These are phyloP conservation scores for Porpolomopsis calyptriformis DNA, from an alignment of 768 basidiomycete species.

Conservation along the genomic window DNA sequence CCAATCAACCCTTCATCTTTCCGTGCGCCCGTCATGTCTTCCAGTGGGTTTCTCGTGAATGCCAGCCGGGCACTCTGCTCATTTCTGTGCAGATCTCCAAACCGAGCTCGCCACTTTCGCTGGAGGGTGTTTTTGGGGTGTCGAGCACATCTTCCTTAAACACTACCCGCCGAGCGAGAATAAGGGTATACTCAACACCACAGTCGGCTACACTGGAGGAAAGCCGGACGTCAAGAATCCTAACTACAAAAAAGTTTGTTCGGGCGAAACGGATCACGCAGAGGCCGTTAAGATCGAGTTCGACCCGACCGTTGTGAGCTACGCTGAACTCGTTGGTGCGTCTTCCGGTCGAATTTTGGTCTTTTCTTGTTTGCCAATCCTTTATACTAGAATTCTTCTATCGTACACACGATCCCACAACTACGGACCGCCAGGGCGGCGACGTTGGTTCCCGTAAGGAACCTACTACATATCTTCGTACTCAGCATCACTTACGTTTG, in stretches of 20 bases:
- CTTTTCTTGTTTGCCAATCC: no score
- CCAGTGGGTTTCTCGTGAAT: neutral
- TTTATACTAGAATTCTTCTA: slow-evolving; percentile 66
- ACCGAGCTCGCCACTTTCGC: slow-evolving; percentile 9
- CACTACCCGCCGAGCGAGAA: slow-evolving; percentile 59
- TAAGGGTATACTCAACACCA: slow-evolving; percentile 64
- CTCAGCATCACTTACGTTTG: neutral
- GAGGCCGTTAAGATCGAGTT: slow-evolving; percentile 84
- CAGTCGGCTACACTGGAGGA: slow-evolving; percentile 77
- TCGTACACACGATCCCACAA: slow-evolving; percentile 88
- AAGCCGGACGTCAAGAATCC: slow-evolving; percentile 44
- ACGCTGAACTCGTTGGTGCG: slow-evolving; percentile 66
- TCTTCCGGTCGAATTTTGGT: neutral
- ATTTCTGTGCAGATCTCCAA: neutral
- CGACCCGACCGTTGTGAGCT: slow-evolving; percentile 65
- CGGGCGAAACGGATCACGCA: slow-evolving; percentile 76
- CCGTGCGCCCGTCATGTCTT: neutral
- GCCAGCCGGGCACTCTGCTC: neutral
- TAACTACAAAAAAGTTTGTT: slow-evolving; percentile 65
- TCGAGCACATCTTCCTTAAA: slow-evolving; percentile 77
- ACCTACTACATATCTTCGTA: neutral
- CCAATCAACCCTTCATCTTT: neutral
- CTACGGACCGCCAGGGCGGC: slow-evolving; percentile 64
- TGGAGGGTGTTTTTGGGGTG: slow-evolving; percentile 73
- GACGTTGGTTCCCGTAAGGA: slow-evolving; percentile 68